phyloP scores from a whole-genome alignment of 179 eudicot genomes.

The Corrigiola litoralis region DNA sequence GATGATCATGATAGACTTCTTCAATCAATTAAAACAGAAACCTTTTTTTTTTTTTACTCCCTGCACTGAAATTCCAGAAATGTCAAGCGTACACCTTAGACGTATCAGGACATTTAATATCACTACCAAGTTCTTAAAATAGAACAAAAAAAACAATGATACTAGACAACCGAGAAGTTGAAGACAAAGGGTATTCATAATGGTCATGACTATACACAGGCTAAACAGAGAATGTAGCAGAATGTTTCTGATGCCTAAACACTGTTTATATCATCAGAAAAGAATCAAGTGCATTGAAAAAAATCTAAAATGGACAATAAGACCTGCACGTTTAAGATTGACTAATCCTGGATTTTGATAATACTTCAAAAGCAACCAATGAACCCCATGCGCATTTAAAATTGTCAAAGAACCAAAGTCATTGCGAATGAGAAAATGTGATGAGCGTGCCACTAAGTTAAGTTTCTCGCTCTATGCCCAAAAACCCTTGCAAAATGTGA shows the following conservation, averaged over 20 bases:
- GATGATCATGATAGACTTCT: constrained; percentile 25
- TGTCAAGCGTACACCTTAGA: no score
- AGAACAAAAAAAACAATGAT: neutral
- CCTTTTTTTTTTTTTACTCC: neutral
- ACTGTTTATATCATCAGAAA: neutral
- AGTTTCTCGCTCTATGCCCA: no score
- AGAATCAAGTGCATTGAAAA: neutral
- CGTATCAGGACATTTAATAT: constrained; percentile 1
- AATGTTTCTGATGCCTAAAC: neutral
- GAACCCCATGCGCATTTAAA: no score
- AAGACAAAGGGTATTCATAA: no score
- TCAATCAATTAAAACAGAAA: no score
- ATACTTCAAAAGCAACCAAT: no score
- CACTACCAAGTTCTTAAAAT: neutral
- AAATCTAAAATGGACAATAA: no score
- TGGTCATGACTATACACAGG: no score
- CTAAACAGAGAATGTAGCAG: no score
- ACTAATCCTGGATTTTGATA: neutral
- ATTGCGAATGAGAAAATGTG: neutral
- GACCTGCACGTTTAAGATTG: neutral
- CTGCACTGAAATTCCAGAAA: constrained; percentile 18
- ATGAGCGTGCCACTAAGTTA: no score
- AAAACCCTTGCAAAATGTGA: no score
- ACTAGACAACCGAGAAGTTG: no score
- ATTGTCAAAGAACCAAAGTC: neutral